These are phyloP conservation scores for Sanghuangporus sanghuang DNA, from an alignment of 1,284 basidiomycete species.

Conservation along the genomic window DNA sequence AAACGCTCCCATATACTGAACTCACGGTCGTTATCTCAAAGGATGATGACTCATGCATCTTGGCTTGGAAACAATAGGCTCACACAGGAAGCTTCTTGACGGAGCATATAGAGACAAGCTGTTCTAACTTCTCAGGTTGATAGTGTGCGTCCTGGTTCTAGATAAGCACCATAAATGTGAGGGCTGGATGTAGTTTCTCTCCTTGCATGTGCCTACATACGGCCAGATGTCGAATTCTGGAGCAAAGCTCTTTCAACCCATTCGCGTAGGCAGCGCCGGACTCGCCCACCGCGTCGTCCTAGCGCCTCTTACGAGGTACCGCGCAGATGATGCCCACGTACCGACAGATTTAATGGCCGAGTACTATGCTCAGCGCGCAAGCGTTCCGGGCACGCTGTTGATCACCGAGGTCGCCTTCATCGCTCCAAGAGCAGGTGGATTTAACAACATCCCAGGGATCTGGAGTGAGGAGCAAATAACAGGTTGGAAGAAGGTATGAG, in stretches of 20 bases:
- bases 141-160: too few relatives aligned
- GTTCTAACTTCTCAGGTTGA: too few relatives aligned
- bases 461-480: constrained; percentile 26
- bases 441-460: constrained; percentile 23
- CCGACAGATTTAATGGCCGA: constrained; percentile 19
- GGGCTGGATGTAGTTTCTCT: too few relatives aligned
- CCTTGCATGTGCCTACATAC: neutral
- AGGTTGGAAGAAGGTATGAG: constrained; percentile 29
- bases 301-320: constrained; percentile 31
- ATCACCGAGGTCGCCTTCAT: constrained; percentile 31
- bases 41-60: too few relatives aligned
- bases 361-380: constrained; percentile 29
- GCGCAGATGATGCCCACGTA: constrained; percentile 23
- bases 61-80: too few relatives aligned
- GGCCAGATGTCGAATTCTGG: neutral
- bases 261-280: constrained; percentile 26
- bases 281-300: constrained; percentile 27
- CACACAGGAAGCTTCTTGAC: too few relatives aligned
- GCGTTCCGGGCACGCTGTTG: constrained; percentile 25
- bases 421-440: constrained; percentile 19
- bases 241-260: constrained; percentile 25
- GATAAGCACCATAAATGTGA: too few relatives aligned
- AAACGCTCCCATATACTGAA: too few relatives aligned
- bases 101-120: too few relatives aligned
- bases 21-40: too few relatives aligned